A percentile compares a stretch with the other conserved stretches of the same genome.
These are phyloP conservation scores for Ceriops zippeliana DNA, from an alignment of 345 rosid species.

Conservation along the genomic window DNA sequence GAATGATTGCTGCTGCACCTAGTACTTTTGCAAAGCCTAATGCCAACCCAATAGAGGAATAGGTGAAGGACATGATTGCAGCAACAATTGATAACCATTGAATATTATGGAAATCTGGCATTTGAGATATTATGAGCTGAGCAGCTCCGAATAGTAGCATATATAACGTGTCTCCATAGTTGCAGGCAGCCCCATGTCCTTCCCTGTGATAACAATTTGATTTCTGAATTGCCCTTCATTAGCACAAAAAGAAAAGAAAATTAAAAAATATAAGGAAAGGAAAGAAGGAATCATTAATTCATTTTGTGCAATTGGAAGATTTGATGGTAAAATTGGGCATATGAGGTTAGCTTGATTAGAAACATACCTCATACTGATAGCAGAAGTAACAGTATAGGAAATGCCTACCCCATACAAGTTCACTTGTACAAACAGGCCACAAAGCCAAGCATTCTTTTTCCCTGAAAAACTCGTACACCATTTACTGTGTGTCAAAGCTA, in stretches of 20 bases:
- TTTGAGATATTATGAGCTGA: constrained; percentile 34
- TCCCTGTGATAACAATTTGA: constrained; percentile 16
- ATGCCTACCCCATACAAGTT: constrained; percentile 42
- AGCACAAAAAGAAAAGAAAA: not conserved
- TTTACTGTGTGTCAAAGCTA: too few relatives aligned
- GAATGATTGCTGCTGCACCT: constrained; percentile 12
- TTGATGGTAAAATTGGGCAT: not conserved
- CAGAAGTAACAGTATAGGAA: constrained; percentile 47
- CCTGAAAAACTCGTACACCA: constrained; percentile 25
- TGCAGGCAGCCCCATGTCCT: constrained; percentile 10
- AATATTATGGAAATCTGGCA: constrained; percentile 34
- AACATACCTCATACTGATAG: constrained; percentile 46
- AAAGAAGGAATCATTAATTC: not conserved
- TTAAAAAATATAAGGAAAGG: not conserved
- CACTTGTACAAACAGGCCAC: constrained; percentile 35
- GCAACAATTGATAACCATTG: constrained; percentile 36
- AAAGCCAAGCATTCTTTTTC: constrained; percentile 25
- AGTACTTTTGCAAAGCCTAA: constrained; percentile 29
- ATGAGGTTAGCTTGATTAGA: not conserved
- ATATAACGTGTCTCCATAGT: constrained; percentile 4
- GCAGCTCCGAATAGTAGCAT: constrained; percentile 28
- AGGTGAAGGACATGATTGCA: constrained; percentile 36
- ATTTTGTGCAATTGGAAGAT: too few relatives aligned
- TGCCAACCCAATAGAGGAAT: constrained; percentile 31
- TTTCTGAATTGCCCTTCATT: constrained; percentile 24